Percentiles rank a stretch among this genome's conserved stretches.
phyloP scores from a whole-genome alignment of 2,329 filamentous ascomycete species.

The Talaromyces sp. region DNA sequence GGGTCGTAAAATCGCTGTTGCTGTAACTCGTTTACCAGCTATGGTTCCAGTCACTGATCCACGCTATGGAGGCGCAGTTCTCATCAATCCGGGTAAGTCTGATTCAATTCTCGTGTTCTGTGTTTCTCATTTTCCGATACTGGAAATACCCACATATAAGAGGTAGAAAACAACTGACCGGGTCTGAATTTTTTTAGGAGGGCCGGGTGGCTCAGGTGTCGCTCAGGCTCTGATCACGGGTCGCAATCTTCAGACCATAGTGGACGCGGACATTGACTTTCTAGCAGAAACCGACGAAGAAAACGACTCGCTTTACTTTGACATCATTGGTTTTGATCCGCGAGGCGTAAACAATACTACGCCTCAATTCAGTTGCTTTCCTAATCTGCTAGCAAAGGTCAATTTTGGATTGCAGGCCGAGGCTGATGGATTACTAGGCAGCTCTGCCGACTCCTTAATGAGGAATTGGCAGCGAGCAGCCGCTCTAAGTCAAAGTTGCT shows the following conservation, averaged over 20 bases:
- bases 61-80: slow-evolving; percentile 45
- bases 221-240: slow-evolving; percentile 32
- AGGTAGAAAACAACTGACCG: neutral
- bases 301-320: slow-evolving; percentile 29
- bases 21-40: slow-evolving; percentile 47
- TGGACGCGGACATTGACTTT: slow-evolving; percentile 33
- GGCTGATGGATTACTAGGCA: slow-evolving; percentile 36
- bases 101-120: neutral
- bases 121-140: neutral
- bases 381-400: slow-evolving; percentile 26
- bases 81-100: slow-evolving; percentile 45
- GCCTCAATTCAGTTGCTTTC: slow-evolving; percentile 41
- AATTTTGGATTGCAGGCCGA: slow-evolving; percentile 35
- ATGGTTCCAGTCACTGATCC: slow-evolving; percentile 40
- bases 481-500: slow-evolving; percentile 34
- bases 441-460: slow-evolving; percentile 26
- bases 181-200: slow-evolving; percentile 27
- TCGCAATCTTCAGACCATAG: slow-evolving; percentile 35
- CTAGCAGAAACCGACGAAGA: neutral
- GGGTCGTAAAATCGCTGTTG: slow-evolving; percentile 38
- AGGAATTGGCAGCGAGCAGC: slow-evolving; percentile 33
- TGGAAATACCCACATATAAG: neutral
- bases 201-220: slow-evolving; percentile 46
- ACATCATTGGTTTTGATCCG: slow-evolving; percentile 46
- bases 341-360: slow-evolving; percentile 43